phyloP scores from a whole-genome alignment of 1,139 yeast species.

The Candida labiduridarum region DNA sequence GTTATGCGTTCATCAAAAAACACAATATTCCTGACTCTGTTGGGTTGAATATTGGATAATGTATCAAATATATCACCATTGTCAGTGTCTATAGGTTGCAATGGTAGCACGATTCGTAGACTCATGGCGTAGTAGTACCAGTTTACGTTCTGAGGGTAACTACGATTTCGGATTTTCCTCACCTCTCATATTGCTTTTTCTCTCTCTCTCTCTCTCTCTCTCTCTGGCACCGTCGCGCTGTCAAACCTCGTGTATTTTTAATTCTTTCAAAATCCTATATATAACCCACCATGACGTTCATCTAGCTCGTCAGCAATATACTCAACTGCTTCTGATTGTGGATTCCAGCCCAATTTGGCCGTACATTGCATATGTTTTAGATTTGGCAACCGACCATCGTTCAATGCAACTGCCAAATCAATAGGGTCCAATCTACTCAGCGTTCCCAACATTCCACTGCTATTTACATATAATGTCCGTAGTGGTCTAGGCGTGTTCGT shows the following conservation, averaged over 20 bases:
- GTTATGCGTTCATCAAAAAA: conserved; percentile 43
- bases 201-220: neutral
- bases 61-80: conserved; percentile 3
- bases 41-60: conserved; percentile 1
- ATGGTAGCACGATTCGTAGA: conserved; percentile 15
- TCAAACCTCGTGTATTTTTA: neutral
- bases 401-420: conserved; percentile 81
- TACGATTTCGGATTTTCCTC: neutral
- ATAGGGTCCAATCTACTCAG: conserved; percentile 82
- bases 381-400: conserved; percentile 73
- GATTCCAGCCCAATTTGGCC: conserved; percentile 86
- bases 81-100: conserved; percentile 1
- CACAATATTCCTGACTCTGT: conserved; percentile 15
- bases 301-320: conserved; percentile 42
- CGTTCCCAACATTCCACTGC: conserved; percentile 89
- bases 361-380: conserved; percentile 68
- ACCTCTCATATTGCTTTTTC: neutral
- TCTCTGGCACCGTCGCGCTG: neutral
- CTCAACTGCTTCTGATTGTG: conserved; percentile 65
- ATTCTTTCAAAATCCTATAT: conserved; percentile 38
- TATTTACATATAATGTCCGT: conserved; percentile 66
- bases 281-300: conserved; percentile 46
- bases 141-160: neutral
- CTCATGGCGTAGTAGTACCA: conserved; percentile 9
- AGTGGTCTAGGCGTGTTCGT: conserved; percentile 55